phyloP scores from a whole-genome alignment of 2,329 filamentous ascomycete species.

The Penicillium olsonii region DNA sequence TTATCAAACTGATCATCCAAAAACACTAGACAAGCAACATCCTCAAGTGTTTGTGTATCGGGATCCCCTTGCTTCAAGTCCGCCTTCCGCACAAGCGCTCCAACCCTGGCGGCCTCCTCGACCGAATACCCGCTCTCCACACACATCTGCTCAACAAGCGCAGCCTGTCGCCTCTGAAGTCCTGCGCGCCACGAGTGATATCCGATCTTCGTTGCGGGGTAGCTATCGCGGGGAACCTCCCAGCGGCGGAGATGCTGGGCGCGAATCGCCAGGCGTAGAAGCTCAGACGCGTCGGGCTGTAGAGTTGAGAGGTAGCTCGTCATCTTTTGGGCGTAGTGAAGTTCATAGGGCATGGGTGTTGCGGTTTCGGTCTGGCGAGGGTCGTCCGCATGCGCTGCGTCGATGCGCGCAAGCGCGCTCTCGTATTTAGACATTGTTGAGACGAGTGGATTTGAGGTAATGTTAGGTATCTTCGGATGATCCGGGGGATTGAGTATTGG shows the following conservation, averaged over 20 bases:
- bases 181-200: conserved; percentile 79
- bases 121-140: conserved; percentile 50
- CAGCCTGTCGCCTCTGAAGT: conserved; percentile 71
- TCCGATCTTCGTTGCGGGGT: conserved; percentile 72
- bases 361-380: conserved; percentile 54
- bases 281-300: conserved; percentile 62
- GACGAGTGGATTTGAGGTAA: neutral
- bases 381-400: conserved; percentile 70
- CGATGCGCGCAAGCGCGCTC: conserved; percentile 66
- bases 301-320: conserved; percentile 68
- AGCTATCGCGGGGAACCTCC: conserved; percentile 74
- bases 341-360: conserved; percentile 68
- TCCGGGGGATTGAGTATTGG: neutral
- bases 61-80: conserved; percentile 57
- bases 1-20: conserved; percentile 82
- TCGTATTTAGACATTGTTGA: conserved; percentile 35
- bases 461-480: no score
- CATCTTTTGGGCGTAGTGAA: conserved; percentile 81
- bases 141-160: conserved; percentile 59
- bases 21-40: conserved; percentile 85
- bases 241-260: conserved; percentile 85
- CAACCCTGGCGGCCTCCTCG: conserved; percentile 63
- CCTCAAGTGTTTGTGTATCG: conserved; percentile 72
- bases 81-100: conserved; percentile 76
- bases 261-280: conserved; percentile 73